Conservation (phyloP, 768 basidiomycete genomes). For the Cyclocybe cylindracea region DNA sequence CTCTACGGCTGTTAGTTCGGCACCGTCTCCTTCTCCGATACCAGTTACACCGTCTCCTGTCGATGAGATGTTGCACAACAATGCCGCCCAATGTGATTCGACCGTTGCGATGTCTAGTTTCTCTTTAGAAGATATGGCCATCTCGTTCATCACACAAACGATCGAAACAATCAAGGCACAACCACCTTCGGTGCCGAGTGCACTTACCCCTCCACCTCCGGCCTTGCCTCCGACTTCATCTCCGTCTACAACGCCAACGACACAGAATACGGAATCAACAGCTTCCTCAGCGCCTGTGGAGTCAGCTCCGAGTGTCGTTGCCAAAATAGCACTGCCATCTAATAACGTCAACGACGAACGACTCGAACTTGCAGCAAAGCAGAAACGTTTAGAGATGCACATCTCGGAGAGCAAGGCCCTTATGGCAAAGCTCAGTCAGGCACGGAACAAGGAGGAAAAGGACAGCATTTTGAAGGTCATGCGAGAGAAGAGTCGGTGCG, state of each 20-base stretch:
- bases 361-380: slow-evolving; percentile 46
- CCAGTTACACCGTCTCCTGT: not conserved
- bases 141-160: slow-evolving; percentile 59
- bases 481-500: slow-evolving; percentile 57
- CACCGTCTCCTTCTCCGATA: not conserved
- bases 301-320: not conserved
- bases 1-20: not conserved
- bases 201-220: not conserved
- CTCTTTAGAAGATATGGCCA: slow-evolving; percentile 55
- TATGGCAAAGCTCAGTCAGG: slow-evolving; percentile 45
- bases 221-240: slow-evolving; percentile 8
- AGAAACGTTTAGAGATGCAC: slow-evolving; percentile 47
- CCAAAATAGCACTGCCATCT: not conserved
- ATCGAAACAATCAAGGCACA: slow-evolving; percentile 44
- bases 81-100: not conserved
- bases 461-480: slow-evolving; percentile 44
- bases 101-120: slow-evolving; percentile 18
- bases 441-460: slow-evolving; percentile 53
- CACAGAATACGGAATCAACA: not conserved
- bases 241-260: slow-evolving; percentile 1
- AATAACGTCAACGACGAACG: slow-evolving; percentile 3
- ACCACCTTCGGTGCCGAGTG: slow-evolving; percentile 6
- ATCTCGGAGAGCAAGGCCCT: slow-evolving; percentile 54
- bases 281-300: slow-evolving; percentile 6
- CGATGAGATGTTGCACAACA: not conserved